These are phyloP conservation scores for Knoxdaviesia proteae DNA, from an alignment of 2,329 filamentous ascomycete genomes.

Conservation along the genomic window DNA sequence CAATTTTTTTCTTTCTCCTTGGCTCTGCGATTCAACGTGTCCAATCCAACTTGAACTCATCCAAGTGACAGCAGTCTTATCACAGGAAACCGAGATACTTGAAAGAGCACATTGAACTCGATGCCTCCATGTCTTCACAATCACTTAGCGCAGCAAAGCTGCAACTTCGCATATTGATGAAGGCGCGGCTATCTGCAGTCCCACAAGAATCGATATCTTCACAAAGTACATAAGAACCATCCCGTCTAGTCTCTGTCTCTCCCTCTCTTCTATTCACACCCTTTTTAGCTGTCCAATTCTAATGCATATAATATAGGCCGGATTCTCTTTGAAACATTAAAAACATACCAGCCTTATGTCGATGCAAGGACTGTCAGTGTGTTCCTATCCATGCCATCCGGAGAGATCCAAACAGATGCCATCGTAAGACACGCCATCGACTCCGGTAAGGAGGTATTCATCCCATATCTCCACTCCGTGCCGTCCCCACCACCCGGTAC, in stretches of 20 bases:
- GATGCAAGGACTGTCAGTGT: constrained; percentile 59
- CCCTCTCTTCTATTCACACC: neutral
- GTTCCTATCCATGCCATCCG: constrained; percentile 80
- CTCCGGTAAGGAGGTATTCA: constrained; percentile 66
- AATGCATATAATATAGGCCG: constrained; percentile 26
- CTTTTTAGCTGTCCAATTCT: neutral
- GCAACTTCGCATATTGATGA: constrained; percentile 52
- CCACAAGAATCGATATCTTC: constrained; percentile 36
- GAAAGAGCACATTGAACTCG: neutral
- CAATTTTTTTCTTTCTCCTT: too few relatives aligned
- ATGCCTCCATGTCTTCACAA: constrained; percentile 23
- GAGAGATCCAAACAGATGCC: constrained; percentile 64
- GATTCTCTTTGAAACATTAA: constrained; percentile 41
- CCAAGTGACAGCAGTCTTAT: neutral
- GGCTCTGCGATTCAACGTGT: too few relatives aligned
- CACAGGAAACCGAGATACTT: too few relatives aligned
- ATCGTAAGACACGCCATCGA: constrained; percentile 67
- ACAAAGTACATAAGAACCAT: constrained; percentile 42
- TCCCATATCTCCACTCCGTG: constrained; percentile 66
- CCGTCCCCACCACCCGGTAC: constrained; percentile 24
- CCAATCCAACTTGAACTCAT: neutral
- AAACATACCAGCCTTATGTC: constrained; percentile 51
- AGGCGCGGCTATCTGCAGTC: constrained; percentile 39
- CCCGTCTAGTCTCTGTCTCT: neutral
- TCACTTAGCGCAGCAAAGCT: constrained; percentile 47